A percentile compares a stretch with the other conserved stretches of the same genome.
These are phyloP conservation scores for Ensete glaucum DNA, from an alignment of 176 grass and related monocot genomes.

Conservation along the genomic window DNA sequence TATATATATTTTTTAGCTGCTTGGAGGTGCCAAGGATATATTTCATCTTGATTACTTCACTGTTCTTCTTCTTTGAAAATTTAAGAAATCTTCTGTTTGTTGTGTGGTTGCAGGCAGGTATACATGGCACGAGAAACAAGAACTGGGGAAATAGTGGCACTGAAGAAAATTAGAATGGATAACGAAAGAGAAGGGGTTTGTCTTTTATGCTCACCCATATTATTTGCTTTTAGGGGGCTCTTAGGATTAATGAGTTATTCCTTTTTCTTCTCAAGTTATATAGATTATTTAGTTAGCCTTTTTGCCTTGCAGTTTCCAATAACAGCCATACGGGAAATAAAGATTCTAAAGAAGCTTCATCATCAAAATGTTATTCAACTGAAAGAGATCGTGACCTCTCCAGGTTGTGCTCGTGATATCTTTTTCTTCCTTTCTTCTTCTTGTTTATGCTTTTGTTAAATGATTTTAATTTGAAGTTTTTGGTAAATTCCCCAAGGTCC, in stretches of 20 bases:
- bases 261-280: not conserved
- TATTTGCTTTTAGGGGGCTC: not conserved
- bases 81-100: not conserved
- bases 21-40: not conserved
- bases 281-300: constrained; percentile 6
- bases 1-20: no score
- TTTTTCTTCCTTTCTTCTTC: constrained; percentile 13
- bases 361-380: constrained; percentile 87
- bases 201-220: not conserved
- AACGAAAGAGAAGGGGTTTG: constrained; percentile 87
- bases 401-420: constrained; percentile 30
- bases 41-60: not conserved
- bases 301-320: constrained; percentile 64
- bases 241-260: not conserved
- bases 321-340: constrained; percentile 88
- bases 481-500: constrained; percentile 43
- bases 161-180: constrained; percentile 95
- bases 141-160: constrained; percentile 74
- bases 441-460: constrained; percentile 19
- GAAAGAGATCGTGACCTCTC: constrained; percentile 91
- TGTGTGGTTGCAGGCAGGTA: constrained; percentile 46
- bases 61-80: not conserved
- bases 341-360: constrained; percentile 89
- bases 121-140: constrained; percentile 85
- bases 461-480: not conserved